Evolutionary conservation across 257 asterid genomes (phyloP), one percentile per base, ranked within the genome.

Genomic region (Rubia yunnanensis): DNA sequence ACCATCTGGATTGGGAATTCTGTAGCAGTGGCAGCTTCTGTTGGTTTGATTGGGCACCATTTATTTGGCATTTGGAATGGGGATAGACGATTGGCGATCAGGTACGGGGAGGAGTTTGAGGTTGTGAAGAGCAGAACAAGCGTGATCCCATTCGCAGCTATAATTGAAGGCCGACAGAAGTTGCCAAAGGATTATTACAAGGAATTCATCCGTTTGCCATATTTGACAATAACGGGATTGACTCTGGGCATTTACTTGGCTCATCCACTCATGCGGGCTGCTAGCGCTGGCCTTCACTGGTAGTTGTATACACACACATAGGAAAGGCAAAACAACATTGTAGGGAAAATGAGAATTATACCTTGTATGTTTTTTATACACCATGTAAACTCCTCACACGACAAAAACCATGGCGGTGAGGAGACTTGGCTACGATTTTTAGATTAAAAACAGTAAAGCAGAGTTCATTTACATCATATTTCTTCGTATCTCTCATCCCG

Each of bases 61-160:
- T 74, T 94, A 17, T 88, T 90, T 72, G 97, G 99, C 13, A 95
- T 81, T 26, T 90, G 99, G 99, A 94, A 86, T 63, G 99, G 99
- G 27, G 99, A 94, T 74, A 77, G 97, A 22, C 83, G 99, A 70
- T 70, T 94, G 76, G 88, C 84, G 50, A 79, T 79, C 13, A 78
- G 97, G 30, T 76, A 90, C 22, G 99, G 97, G 4, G 92, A 88
- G 70, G 96, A 87, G 62, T 94, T 94, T 55, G 89, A 94, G 73
- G 84, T 7, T 3, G 86, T 94, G 23, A 90, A 87, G 80, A 73
- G 67, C 65, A 83, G 97, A 76, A 94, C 97, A 1, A 94, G 99
- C 28, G 71, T 88, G n/a, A 62, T 86, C 8, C 99, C 99, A 0
- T 94, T 94, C 74, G 95, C 92, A 39, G 99, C 97, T 24, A 81